Evolutionary conservation across 2,329 filamentous ascomycete genomes (phyloP), one percentile per base, ranked within the genome.

Genomic region (Xenosphaeropsis pyriputrescens): DNA sequence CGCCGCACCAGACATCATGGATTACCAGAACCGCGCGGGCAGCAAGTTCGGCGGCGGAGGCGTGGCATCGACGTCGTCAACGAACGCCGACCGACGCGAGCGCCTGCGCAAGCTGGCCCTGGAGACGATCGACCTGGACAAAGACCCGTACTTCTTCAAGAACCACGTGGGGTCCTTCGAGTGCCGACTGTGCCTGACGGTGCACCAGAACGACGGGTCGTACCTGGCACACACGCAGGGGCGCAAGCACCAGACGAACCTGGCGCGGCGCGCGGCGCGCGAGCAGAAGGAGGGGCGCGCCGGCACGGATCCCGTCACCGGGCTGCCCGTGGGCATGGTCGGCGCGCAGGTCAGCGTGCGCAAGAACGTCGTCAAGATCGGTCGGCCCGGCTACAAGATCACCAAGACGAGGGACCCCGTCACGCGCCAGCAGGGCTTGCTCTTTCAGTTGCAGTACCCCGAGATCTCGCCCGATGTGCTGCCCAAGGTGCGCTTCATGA

Each of bases 101-200:
- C 88, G 91, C 45, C 80, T 98, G 30, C 86, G 89, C 60, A 95
- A 95, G 67, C 86, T 98, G 56, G 91, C 91, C 41, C 84, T 98
- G 55, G 91, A 98, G 65, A 93, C 86, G 39, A 98, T 98, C 69
- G 89, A 96, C 66, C 83, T 96, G 45, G 91, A 96, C 64, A 96
- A 95, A 65, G 91, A 98, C 64, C 91, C 91, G 0, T 98, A 96
- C 73, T 95, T 96, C 69, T 98, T 98, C 79, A 93, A 93, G 61
- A 98, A 98, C 68, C 89, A 98, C 62, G 85, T 96, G 52, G 91
- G 91, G 55, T 91, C 82, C 54, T 98, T 95, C 62, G 91, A 98
- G 62, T 98, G 91, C 60, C 84, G 91, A 19, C 80, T 98, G 31
- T 98, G 91, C 56, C 68, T 98, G 18, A 98, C 91, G 0, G 89